A percentile compares a stretch with the other conserved stretches of the same genome.
phyloP scores from a whole-genome alignment of 257 asterid species.

The Petrea volubilis region DNA sequence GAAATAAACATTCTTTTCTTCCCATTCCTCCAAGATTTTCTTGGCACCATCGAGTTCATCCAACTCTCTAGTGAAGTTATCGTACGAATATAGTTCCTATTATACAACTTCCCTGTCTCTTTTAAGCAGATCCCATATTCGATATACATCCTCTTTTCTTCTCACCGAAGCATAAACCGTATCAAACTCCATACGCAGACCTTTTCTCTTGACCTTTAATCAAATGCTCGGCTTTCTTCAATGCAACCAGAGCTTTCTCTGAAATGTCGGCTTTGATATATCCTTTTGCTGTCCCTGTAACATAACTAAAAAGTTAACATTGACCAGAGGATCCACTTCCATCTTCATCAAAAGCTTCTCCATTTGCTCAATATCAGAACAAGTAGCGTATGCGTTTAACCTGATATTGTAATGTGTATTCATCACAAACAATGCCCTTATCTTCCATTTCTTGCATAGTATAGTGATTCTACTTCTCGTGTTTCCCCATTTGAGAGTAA shows the following conservation, averaged over 20 bases:
- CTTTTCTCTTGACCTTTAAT: constrained; percentile 7
- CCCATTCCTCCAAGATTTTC: constrained; percentile 43
- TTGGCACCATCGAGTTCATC: constrained; percentile 48
- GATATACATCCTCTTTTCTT: constrained; percentile 40
- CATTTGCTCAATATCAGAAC: constrained; percentile 36
- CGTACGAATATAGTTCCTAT: constrained; percentile 24
- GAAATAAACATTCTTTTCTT: constrained; percentile 11
- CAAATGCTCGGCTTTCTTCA: constrained; percentile 39
- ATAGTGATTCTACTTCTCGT: constrained; percentile 30
- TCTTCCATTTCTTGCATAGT: constrained; percentile 49
- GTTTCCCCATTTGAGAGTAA: constrained; percentile 30
- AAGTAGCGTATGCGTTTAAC: constrained; percentile 35
- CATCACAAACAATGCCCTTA: constrained; percentile 30
- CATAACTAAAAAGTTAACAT: constrained; percentile 21
- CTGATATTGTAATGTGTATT: constrained; percentile 31
- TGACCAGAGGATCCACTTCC: constrained; percentile 46
- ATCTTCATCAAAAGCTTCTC: constrained; percentile 48
- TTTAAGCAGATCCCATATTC: constrained; percentile 34
- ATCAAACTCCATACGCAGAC: constrained; percentile 25
- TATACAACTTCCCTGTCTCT: constrained; percentile 18
- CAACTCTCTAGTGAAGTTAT: constrained; percentile 41
- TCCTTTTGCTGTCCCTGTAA: constrained; percentile 42
- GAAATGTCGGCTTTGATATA: constrained; percentile 39
- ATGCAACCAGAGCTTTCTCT: constrained; percentile 29
- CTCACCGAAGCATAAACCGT: constrained; percentile 46